Conservation (phyloP, 2,329 filamentous ascomycete species). For the Neopestalotiopsis sp. region DNA sequence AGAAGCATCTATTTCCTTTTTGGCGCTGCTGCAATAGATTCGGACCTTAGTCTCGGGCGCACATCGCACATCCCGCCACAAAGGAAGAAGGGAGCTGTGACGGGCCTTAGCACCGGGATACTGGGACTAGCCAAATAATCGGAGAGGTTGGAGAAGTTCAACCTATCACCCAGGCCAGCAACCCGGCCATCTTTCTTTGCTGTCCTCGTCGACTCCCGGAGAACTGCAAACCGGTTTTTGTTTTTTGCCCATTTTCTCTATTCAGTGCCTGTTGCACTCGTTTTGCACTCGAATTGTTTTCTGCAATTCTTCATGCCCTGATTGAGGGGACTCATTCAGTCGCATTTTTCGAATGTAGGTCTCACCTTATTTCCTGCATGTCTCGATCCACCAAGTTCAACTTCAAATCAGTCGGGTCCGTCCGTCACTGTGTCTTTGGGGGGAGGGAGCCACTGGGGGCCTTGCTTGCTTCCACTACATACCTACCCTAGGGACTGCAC, state of each 20-base stretch:
- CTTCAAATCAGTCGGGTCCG: slow-evolving; percentile 6
- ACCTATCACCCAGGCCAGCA: neutral
- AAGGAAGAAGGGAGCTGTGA: neutral
- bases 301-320: neutral
- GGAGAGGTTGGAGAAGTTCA: slow-evolving; percentile 14
- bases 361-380: slow-evolving; percentile 3
- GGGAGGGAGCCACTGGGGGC: neutral
- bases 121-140: slow-evolving; percentile 15
- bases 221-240: slow-evolving; percentile 22
- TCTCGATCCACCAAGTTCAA: slow-evolving; percentile 10
- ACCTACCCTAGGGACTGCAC: neutral
- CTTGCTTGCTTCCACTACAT: neutral
- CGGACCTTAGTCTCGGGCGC: slow-evolving; percentile 5
- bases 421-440: neutral
- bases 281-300: neutral
- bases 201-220: slow-evolving; percentile 10
- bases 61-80: slow-evolving; percentile 20
- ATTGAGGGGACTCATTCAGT: neutral
- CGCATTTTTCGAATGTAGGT: slow-evolving; percentile 18
- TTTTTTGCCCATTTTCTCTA: slow-evolving; percentile 10
- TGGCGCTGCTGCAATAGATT: slow-evolving; percentile 20
- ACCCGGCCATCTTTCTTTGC: slow-evolving; percentile 5
- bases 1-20: slow-evolving; percentile 20
- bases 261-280: slow-evolving; percentile 8
- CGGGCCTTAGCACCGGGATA: slow-evolving; percentile 7